phyloP scores from a whole-genome alignment of 371 early-diverging fungal species.

The Mortierella sp. region DNA sequence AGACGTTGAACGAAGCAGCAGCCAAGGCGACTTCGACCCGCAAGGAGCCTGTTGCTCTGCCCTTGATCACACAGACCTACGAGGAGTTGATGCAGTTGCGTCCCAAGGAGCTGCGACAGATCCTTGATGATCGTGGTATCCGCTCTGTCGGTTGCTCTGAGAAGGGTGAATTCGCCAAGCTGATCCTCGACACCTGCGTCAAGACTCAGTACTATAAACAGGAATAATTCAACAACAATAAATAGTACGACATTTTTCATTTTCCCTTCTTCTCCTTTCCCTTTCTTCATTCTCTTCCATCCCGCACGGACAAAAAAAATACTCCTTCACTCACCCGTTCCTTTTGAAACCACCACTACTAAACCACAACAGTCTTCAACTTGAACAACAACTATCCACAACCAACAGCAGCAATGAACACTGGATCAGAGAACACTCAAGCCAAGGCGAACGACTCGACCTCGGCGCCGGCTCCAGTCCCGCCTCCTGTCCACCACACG shows the following conservation, averaged over 20 bases:
- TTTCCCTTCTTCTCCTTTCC: not conserved
- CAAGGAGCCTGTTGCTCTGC: slow-evolving; percentile 41
- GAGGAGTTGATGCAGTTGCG: slow-evolving; percentile 56
- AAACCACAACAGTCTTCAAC: not conserved
- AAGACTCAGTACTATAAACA: slow-evolving; percentile 55
- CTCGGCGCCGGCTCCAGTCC: not conserved
- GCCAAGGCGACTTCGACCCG: slow-evolving; percentile 42
- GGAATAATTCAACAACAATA: slow-evolving; percentile 23
- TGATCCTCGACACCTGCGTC: slow-evolving; percentile 46
- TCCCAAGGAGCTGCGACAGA: slow-evolving; percentile 55
- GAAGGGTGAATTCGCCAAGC: slow-evolving; percentile 50
- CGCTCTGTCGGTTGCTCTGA: slow-evolving; percentile 38
- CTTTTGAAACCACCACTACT: not conserved
- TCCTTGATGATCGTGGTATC: slow-evolving; percentile 48
- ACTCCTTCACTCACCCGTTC: not conserved
- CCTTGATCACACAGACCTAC: slow-evolving; percentile 46
- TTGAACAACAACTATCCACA: not conserved
- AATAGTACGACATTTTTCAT: not conserved
- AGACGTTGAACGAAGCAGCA: slow-evolving; percentile 31
- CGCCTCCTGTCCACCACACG: slow-evolving; percentile 9
- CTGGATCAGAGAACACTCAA: not conserved
- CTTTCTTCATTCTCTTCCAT: not conserved
- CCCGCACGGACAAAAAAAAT: not conserved
- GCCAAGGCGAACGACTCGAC: not conserved
- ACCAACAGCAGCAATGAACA: not conserved